Percentiles rank a stretch among this genome's conserved stretches.
These are phyloP conservation scores for Aspergillus japonicus DNA, from an alignment of 2,329 filamentous ascomycete species.

Conservation along the genomic window DNA sequence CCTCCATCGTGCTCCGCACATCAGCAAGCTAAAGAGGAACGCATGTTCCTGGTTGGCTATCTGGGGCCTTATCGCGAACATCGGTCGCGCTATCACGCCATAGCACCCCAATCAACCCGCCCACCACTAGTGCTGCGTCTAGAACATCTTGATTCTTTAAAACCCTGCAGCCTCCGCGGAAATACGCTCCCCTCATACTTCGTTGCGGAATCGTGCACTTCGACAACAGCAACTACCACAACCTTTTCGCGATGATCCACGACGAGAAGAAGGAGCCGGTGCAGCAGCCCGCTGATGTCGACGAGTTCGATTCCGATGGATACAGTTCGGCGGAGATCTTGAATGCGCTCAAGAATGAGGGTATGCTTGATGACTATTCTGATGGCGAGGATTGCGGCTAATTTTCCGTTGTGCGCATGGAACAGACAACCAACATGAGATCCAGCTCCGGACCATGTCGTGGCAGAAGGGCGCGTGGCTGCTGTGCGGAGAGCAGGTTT, in stretches of 20 bases:
- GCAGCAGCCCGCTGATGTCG: not conserved
- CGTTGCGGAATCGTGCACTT: not conserved
- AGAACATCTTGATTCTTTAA: not conserved
- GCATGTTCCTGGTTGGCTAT: not conserved
- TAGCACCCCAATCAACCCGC: not conserved
- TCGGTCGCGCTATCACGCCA: not conserved
- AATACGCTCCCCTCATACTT: not conserved
- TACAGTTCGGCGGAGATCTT: constrained; percentile 1
- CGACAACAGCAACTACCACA: not conserved
- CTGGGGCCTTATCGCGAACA: not conserved
- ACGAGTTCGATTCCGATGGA: not conserved
- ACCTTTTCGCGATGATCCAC: not conserved
- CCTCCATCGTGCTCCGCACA: not conserved
- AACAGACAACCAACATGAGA: constrained; percentile 33
- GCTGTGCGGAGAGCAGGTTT: constrained; percentile 51
- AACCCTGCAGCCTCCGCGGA: constrained; percentile 1
- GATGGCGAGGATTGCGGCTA: not conserved
- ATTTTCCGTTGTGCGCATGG: not conserved
- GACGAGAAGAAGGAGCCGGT: not conserved
- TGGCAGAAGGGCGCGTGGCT: constrained; percentile 54
- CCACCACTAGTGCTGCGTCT: not conserved
- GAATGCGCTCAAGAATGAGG: constrained; percentile 3
- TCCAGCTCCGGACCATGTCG: constrained; percentile 54
- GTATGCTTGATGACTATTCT: not conserved
- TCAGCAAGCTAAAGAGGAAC: not conserved